Evolutionary conservation across 306 rosid genomes (phyloP).

Genomic region (Quercus variabilis): DNA sequence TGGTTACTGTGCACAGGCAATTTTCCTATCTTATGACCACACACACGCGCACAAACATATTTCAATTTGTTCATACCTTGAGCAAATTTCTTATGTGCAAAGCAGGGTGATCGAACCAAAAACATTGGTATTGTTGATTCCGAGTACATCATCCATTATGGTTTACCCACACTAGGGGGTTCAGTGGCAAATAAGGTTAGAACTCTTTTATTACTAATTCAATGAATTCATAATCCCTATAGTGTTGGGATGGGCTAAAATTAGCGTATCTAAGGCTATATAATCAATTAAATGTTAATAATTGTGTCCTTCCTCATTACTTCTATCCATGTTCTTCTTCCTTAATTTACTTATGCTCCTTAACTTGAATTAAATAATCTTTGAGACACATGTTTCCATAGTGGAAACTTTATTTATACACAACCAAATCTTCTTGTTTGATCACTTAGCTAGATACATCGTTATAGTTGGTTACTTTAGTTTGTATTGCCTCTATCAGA

Average conservation of each 20-base stretch:
- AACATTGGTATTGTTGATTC: conserved; percentile 48
- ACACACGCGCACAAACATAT: neutral
- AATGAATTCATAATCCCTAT: neutral
- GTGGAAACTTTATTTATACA: neutral
- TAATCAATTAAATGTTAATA: neutral
- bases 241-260: neutral
- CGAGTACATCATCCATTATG: conserved; percentile 40
- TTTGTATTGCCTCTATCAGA: neutral
- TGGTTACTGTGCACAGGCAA: conserved; percentile 45
- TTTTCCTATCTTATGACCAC: neutral
- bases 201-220: neutral
- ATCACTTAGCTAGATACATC: neutral
- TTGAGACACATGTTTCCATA: neutral
- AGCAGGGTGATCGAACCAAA: conserved; percentile 47
- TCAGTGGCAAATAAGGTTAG: conserved; percentile 23
- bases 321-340: neutral
- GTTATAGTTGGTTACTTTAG: neutral
- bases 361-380: neutral
- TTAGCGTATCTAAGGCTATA: neutral
- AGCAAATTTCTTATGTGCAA: neutral
- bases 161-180: conserved; percentile 45
- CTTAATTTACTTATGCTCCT: neutral
- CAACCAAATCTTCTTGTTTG: neutral
- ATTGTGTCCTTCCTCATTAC: neutral
- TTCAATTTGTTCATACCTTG: neutral